Base-by-base conservation (phyloP, 1,284 basidiomycete species). In the Rhodotorula sp. region DNA sequence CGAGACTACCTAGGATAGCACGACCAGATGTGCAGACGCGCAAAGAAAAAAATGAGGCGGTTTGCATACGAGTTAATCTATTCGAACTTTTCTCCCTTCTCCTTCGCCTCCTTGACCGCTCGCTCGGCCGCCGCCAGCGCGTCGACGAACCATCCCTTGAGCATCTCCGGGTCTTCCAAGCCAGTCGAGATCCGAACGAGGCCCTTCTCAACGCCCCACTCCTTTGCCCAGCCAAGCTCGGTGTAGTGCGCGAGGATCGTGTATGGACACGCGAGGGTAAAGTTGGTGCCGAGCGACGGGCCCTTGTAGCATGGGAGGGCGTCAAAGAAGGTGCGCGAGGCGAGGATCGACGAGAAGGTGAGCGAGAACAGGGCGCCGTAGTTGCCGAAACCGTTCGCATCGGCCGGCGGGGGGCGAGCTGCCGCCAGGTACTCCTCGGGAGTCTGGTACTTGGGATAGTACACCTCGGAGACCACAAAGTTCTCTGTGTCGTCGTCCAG, bases 281-380 rank as follows among this genome's bases (percentile, higher is more conserved):
- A 97, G 84, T 94, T 97, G 49, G 95, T 98, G 1, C 95, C 95
- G 28, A 98, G 85, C 78, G 89, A 91, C 0, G 95, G 97, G 2
- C 95, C 97, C 81, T 98, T 99, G 73, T 87, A 87, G 80, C 89
- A 94, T 10, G 85, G 83, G 31, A 99, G 83, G 0, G 86, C 83
- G 80, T 99, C 92, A 80, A 92, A 99, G 83, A 99, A 99, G 10
- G 89, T 91, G 55, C 83, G 81, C 2, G 91, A 89, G 0, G 91
- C 91, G 0, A 81, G 83, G 15, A 83, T 71, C 2, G 87, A 87
- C 2, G 86, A 87, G 82, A 99, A 98, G 0, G 91, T 93, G 66
- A 98, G 81, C 5, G 91, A 92, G 83, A 99, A 97, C 18, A 99
- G 84, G 2, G 95, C 94, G 43, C 97, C 94, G 78, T 86, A 98